Evolutionary conservation across 345 rosid genomes (phyloP), one percentile per base, ranked within the genome.

Genomic region (Eucalyptus grandis): DNA sequence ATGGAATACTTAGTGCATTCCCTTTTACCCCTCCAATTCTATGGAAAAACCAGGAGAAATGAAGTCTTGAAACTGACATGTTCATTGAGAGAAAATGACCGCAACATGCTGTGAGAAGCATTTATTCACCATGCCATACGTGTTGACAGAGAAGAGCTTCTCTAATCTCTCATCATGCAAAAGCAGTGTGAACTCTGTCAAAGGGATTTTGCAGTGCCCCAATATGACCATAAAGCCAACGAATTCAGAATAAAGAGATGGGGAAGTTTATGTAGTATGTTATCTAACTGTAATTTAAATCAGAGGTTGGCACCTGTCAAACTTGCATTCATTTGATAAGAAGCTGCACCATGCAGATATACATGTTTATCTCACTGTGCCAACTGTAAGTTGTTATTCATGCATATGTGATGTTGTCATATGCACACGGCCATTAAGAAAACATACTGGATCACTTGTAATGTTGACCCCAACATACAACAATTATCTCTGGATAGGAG

Each of bases 381-480:
- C 87, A n/a, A 30, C 77, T 51, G 88, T 50, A 30, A 87, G 47
- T 51, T 40, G 26, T 49, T 34, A 13, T 81, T 54, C 81, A 44
- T 40, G 31, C 34, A 22, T 60, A 54, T 27, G 43, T 56, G 80
- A 24, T 14, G 40, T 56, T 24, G 16, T 40, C 86, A 22, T 81
- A 60, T 65, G 14, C 53, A 86, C 90, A 87, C 94, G 95, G 99
- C 98, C 90, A 92, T 95, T 92, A 95, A 90, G 91, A 95, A 97
- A 91, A 86, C 97, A 24, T 98, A 95, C 89, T 95, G 97, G 98
- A 94, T 97, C 90, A 93, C 96, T 86, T 96, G 99, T 94, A 97
- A 96, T 91, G 94, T 96, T 89, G 98, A 96, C 92, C 97, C 95
- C 2, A 95, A 96, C 69, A 93, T 96, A 90, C 98, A 97, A 86